Conservation (phyloP, 768 basidiomycete species). For the Chiua virens region DNA sequence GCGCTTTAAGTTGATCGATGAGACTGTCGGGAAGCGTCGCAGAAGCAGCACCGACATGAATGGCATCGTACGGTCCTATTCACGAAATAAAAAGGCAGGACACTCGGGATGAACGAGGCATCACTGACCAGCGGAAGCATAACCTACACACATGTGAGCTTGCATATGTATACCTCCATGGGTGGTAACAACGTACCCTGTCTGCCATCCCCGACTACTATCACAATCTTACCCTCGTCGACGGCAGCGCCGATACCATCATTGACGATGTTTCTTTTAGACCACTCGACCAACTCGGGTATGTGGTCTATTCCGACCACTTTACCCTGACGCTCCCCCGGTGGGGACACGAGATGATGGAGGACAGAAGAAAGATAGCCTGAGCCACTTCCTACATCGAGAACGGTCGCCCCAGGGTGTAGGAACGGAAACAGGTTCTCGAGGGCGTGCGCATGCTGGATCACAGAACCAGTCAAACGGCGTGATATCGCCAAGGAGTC, state of each 20-base stretch:
- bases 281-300: slow-evolving; percentile 69
- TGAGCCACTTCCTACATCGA: slow-evolving; percentile 89
- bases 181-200: slow-evolving; percentile 44
- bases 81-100: background rate
- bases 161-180: background rate
- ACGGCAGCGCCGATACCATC: slow-evolving; percentile 63
- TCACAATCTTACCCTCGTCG: slow-evolving; percentile 53
- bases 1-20: slow-evolving; percentile 72
- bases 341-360: slow-evolving; percentile 59
- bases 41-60: slow-evolving; percentile 94
- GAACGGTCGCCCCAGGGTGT: slow-evolving; percentile 65
- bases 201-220: slow-evolving; percentile 80
- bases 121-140: slow-evolving; percentile 34
- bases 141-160: slow-evolving; percentile 28
- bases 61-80: slow-evolving; percentile 71
- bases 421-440: slow-evolving; percentile 78
- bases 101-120: too few species aligned
- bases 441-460: slow-evolving; percentile 82
- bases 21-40: slow-evolving; percentile 68
- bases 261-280: slow-evolving; percentile 60
- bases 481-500: background rate
- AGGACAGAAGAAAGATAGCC: slow-evolving; percentile 86
- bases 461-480: background rate
- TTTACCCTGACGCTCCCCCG: slow-evolving; percentile 40
- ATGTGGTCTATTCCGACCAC: slow-evolving; percentile 95